Conservation (phyloP, 2,329 filamentous ascomycete species). For the Graphilbum fragrans region DNA sequence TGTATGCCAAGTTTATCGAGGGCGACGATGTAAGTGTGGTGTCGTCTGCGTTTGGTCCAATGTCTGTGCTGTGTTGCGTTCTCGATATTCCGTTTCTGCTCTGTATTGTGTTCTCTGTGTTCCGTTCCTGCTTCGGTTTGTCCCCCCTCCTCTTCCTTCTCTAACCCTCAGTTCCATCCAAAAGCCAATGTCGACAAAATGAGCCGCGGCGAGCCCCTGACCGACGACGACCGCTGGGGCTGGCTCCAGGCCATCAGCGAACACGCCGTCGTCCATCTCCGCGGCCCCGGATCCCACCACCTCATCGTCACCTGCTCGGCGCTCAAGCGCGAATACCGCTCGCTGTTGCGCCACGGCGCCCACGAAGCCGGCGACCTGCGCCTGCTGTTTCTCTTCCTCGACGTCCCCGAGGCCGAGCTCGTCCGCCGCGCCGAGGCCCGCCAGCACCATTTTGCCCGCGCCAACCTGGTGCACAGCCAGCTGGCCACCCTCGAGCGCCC, state of each 20-base stretch:
- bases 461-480: slow-evolving; percentile 61
- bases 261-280: slow-evolving; percentile 26
- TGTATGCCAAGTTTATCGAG: slow-evolving; percentile 44
- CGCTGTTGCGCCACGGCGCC: slow-evolving; percentile 48
- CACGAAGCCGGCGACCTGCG: slow-evolving; percentile 41
- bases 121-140: no score
- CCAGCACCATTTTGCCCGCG: slow-evolving; percentile 64
- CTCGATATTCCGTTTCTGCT: no score
- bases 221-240: slow-evolving; percentile 65
- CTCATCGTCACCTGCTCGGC: slow-evolving; percentile 73
- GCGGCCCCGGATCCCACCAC: slow-evolving; percentile 29
- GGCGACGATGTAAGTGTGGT: slow-evolving; percentile 43
- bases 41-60: background rate
- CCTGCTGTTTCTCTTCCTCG: slow-evolving; percentile 63
- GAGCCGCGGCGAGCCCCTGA: slow-evolving; percentile 54
- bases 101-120: no score
- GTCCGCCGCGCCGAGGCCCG: slow-evolving; percentile 48
- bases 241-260: slow-evolving; percentile 55
- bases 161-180: slow-evolving; percentile 40
- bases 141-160: background rate
- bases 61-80: no score
- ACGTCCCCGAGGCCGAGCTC: slow-evolving; percentile 49
- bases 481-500: slow-evolving; percentile 21
- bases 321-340: slow-evolving; percentile 65
- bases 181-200: slow-evolving; percentile 61